A percentile compares a stretch with the other conserved stretches of the same genome.
Conservation (phyloP, 176 grass and related monocot species). For the Guadua angustifolia region DNA sequence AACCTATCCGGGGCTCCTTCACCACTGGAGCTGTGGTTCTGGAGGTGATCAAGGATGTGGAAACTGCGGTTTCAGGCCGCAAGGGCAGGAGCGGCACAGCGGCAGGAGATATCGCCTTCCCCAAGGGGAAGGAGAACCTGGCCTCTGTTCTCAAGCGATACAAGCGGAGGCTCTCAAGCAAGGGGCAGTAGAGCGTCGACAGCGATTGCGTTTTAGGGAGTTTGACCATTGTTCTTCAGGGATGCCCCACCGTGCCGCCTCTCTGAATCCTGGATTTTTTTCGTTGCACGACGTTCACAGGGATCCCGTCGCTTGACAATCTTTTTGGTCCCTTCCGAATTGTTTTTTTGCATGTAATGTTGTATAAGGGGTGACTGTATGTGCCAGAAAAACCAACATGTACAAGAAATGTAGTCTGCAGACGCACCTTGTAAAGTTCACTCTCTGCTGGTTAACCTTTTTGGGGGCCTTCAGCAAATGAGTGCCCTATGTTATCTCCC, state of each 20-base stretch:
- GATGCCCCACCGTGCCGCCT: background rate
- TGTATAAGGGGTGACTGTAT: conserved; percentile 52
- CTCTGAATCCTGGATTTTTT: conserved; percentile 69
- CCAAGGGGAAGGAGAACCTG: conserved; percentile 99
- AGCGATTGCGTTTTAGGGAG: conserved; percentile 26
- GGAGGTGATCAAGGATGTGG: conserved; percentile 88
- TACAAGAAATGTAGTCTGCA: conserved; percentile 43
- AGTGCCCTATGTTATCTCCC: conserved; percentile 31
- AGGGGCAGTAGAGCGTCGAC: conserved; percentile 42
- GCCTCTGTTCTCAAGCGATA: conserved; percentile 97
- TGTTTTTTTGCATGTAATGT: conserved; percentile 61
- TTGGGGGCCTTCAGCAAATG: conserved; percentile 6
- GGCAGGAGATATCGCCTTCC: conserved; percentile 92
- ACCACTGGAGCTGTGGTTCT: conserved; percentile 68
- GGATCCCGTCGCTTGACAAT: conserved; percentile 34
- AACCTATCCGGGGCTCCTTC: conserved; percentile 54
- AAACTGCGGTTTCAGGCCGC: conserved; percentile 69
- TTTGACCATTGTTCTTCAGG: conserved; percentile 50
- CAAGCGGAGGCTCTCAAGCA: conserved; percentile 80
- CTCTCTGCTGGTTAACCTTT: conserved; percentile 45
- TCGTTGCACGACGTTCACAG: conserved; percentile 65
- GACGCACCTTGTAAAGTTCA: conserved; percentile 50
- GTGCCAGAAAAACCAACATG: conserved; percentile 29
- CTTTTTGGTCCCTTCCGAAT: conserved; percentile 49
- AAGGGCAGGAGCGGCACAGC: conserved; percentile 92